These are phyloP conservation scores for Neonectria neomacrospora DNA, from an alignment of 2,329 filamentous ascomycete species.

Conservation along the genomic window DNA sequence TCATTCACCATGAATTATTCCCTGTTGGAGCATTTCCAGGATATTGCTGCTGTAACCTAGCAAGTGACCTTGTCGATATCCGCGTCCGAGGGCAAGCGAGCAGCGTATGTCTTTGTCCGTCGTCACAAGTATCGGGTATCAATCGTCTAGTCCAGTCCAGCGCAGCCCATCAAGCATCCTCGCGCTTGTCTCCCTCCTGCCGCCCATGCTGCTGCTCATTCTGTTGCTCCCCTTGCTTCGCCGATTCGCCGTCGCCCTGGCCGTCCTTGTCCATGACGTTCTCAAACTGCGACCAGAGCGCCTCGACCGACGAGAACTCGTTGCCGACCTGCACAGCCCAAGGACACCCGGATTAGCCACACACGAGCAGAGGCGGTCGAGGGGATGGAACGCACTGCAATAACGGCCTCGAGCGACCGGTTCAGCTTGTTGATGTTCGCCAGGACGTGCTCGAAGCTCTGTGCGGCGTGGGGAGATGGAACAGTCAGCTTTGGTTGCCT, in stretches of 20 bases:
- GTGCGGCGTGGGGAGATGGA: background rate
- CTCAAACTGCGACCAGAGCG: slow-evolving; percentile 97
- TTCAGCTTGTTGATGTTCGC: slow-evolving; percentile 97
- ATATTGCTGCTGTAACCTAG: background rate
- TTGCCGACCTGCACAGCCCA: slow-evolving; percentile 76
- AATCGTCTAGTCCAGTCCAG: slow-evolving; percentile 13
- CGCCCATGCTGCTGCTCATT: slow-evolving; percentile 29
- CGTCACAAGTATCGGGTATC: slow-evolving; percentile 33
- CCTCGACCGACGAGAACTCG: slow-evolving; percentile 97
- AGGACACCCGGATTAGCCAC: background rate
- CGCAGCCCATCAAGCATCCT: slow-evolving; percentile 25
- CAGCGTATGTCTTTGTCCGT: background rate
- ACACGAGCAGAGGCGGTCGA: background rate
- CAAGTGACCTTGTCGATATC: background rate
- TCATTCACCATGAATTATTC: slow-evolving; percentile 1
- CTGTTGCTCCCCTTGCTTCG: slow-evolving; percentile 30
- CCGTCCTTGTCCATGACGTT: slow-evolving; percentile 86
- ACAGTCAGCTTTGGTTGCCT: background rate
- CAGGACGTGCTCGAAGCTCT: slow-evolving; percentile 88
- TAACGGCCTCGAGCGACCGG: slow-evolving; percentile 88
- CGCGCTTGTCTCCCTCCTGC: slow-evolving; percentile 27
- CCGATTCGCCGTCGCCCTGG: slow-evolving; percentile 38
- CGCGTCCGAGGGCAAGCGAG: background rate
- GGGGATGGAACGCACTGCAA: slow-evolving; percentile 70
- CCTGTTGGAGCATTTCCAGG: background rate